Base-by-base conservation (phyloP, 192 early-diverging fungal species). In the Linderina pennispora region DNA sequence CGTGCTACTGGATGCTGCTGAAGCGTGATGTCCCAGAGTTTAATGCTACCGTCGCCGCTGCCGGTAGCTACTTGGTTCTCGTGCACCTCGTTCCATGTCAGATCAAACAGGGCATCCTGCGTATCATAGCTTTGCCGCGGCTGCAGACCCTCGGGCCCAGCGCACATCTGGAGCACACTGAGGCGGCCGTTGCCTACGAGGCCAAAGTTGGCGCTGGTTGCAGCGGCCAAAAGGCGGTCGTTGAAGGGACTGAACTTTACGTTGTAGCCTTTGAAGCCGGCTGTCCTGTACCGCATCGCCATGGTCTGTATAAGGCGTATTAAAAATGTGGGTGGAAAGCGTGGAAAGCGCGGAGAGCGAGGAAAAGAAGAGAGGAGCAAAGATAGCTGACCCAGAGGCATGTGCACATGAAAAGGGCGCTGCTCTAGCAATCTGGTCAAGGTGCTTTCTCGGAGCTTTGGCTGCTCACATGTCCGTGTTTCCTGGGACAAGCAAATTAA, bases 201-300 rank as follows among this genome's bases (percentile, higher is more conserved):
- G 9, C 95, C 97, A 78, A 87, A 99, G 76, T 98, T 99, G 33
- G 94, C 88, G 25, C 89, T 83, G 21, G 86, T 77, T 0, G 91
- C 93, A 15, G 81, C 80, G 1, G 97, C 95, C 11, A 98, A 48
- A 39, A 88, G 81, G 51, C 83, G 76, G 56, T 92, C 89, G 49
- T 89, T 87, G 62, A 98, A 99, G 2, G 97, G 95, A 65, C 86
- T 91, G 76, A 87, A 99, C 70, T 97, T 65, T 63, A 96, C 90
- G n/a, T 81, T 74, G 55, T 92, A 93, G 36, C 92, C 92, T 50
- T 96, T 91, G 70, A 78, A 93, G 4, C 90, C 89, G 20, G 79
- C 62, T 17, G 92, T 93, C 37, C 83, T 74, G 67, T 85, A 88
- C 43, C 59, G 24, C 33, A 15, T 26, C 16, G 53, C 37, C 59